Evolutionary conservation across 805 yeast genomes (phyloP), one percentile per base, ranked within the genome.

Genomic region (Metschnikowia cubensis): DNA sequence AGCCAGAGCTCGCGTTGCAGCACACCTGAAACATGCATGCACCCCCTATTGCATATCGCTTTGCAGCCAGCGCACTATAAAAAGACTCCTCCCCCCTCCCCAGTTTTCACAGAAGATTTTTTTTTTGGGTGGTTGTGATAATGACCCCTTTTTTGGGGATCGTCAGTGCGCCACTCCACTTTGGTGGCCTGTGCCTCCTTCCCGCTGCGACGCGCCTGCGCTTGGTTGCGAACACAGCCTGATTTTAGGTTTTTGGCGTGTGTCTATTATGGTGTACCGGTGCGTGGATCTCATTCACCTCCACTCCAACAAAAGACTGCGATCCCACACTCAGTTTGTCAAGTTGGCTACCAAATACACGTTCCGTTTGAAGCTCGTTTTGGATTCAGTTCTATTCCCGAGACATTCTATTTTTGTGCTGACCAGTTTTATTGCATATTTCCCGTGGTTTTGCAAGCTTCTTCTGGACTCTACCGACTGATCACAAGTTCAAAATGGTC

Each of bases 401-500:
- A 35, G 21, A 10, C 13, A 13, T 18, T 14, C 39, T 36, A 20
- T 13, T 25, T 25, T 25, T 25, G 29, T 25, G 29, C 29, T 25
- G 29, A 8, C 29, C 29, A 25, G 13, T 25, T 25, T 3, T 25
- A 25, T 25, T 25, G 29, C 11, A 25, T 25, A 25, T 25, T 10
- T 25, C 4, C 8, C 11, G 29, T 3, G 14, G n/a, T 13, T 15
- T 13, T 20, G 39, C 25, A 36, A 8, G n/a, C 39, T 20, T 36
- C 39, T n/a, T 25, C 29, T 8, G 11, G 29, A n/a, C 18, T 11
- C 20, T 15, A n/a, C 6, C n/a, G 15, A 18, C 11, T 29, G 34
- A 39, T 8, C 34, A 10, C 6, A 38, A 39, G 34, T 25, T 17
- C 8, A 25, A 14, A 14, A 69, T 68, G 70, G 68, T 86, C 63